These are phyloP conservation scores for Kodamaea ohmeri DNA, from an alignment of 1,139 yeast genomes.

Conservation along the genomic window DNA sequence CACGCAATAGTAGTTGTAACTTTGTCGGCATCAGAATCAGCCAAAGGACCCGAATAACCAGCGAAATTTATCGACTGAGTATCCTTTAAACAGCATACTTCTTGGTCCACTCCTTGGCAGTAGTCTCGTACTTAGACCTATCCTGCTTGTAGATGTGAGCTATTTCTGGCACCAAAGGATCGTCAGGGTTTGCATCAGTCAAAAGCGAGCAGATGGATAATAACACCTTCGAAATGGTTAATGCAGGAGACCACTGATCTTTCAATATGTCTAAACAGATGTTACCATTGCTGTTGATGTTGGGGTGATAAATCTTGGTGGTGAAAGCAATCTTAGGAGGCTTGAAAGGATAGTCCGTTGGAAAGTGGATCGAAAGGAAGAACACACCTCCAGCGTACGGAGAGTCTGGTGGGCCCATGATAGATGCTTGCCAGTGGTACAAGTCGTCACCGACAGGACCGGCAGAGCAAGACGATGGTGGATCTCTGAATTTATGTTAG, in stretches of 20 bases:
- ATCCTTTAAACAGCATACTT: constrained; percentile 87
- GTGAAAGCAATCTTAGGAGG: constrained; percentile 92
- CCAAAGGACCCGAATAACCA: background rate
- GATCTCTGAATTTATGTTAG: constrained; percentile 65
- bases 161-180: constrained; percentile 97
- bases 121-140: constrained; percentile 90
- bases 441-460: constrained; percentile 98
- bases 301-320: constrained; percentile 88
- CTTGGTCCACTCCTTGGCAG: constrained; percentile 98
- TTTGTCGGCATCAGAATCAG: background rate
- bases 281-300: constrained; percentile 84
- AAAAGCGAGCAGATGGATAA: constrained; percentile 85
- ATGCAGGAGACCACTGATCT: constrained; percentile 91
- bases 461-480: constrained; percentile 98
- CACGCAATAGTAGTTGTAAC: background rate
- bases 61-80: too few relatives aligned
- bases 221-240: constrained; percentile 84
- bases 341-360: constrained; percentile 92
- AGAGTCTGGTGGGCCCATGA: constrained; percentile 93
- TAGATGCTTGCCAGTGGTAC: constrained; percentile 96
- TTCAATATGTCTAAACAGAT: constrained; percentile 82
- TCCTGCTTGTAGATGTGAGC: constrained; percentile 96
- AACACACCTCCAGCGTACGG: constrained; percentile 94
- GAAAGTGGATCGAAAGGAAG: constrained; percentile 88
- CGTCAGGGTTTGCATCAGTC: constrained; percentile 98